phyloP scores from a whole-genome alignment of 1,284 basidiomycete species.

The Microbotryomycetes sp. region DNA sequence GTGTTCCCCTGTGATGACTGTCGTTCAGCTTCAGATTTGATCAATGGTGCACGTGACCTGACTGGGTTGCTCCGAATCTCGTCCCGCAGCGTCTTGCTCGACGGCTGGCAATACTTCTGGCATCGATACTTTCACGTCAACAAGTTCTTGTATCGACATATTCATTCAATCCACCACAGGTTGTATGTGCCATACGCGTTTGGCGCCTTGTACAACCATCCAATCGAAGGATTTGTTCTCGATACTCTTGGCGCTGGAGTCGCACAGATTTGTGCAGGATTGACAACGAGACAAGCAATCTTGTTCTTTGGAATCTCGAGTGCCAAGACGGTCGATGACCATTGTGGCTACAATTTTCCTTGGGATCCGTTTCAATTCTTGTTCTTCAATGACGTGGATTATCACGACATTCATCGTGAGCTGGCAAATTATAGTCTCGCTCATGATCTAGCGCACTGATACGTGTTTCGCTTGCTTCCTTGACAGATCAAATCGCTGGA shows the following conservation, averaged over 20 bases:
- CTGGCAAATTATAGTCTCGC: slow-evolving; percentile 43
- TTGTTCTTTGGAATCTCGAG: slow-evolving; percentile 78
- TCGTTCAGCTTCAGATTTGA: neutral
- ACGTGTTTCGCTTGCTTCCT: neutral
- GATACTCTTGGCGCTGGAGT: slow-evolving; percentile 77
- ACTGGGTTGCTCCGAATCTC: neutral
- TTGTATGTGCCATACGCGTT: slow-evolving; percentile 97
- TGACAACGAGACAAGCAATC: slow-evolving; percentile 70
- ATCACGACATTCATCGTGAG: slow-evolving; percentile 98
- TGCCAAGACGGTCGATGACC: slow-evolving; percentile 94
- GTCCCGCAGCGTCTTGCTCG: slow-evolving; percentile 73
- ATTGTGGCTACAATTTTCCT: slow-evolving; percentile 71
- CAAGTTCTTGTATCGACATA: slow-evolving; percentile 80
- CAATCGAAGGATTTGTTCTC: slow-evolving; percentile 85
- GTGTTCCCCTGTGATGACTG: neutral
- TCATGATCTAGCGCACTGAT: slow-evolving; percentile 3
- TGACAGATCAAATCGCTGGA: slow-evolving; percentile 60
- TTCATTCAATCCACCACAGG: slow-evolving; percentile 93
- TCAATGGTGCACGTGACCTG: neutral
- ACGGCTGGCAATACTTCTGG: slow-evolving; percentile 97
- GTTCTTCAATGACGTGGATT: slow-evolving; percentile 90
- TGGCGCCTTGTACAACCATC: slow-evolving; percentile 96
- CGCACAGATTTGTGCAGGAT: slow-evolving; percentile 62
- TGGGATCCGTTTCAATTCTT: slow-evolving; percentile 61
- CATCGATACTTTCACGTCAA: slow-evolving; percentile 89